Evolutionary conservation across 2,329 filamentous ascomycete species (phyloP), one percentile per base, ranked within the genome.

Genomic region (Hymenoscyphus albidus): DNA sequence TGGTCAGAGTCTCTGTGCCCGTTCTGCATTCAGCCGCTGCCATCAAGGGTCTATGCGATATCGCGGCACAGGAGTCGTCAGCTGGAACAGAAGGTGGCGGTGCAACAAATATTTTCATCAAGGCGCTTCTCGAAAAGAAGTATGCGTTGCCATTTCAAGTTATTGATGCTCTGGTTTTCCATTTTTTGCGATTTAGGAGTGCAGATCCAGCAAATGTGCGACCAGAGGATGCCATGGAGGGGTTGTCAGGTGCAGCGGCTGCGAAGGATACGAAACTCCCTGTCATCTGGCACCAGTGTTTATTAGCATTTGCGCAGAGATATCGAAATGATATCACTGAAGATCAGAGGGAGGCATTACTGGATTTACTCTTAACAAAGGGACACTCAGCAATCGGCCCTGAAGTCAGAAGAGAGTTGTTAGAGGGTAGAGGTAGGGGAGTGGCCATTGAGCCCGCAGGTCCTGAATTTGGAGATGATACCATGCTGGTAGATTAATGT

Each of bases 301-400:
- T 99, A 38, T 80, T 99, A 62, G 90, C 92, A 1, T 99, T 99
- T 78, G 93, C 95, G 32, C 91, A 97, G 79, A 84, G 94, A 64
- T 99, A 98, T 79, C 88, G 93, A 74, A 96, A 97, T 71, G 94
- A 98, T 77, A 94, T 97, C 71, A 97, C 93, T 1, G 93, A 97
- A 76, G 93, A 97, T 71, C 93, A 97, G 80, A 83, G 93, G 71
- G 94, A 99, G 78, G 91, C 93, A 0, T 79, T 99, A 60, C 80
- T 99, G 5, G 95, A 99, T 78, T 78, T 99, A 65, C 80, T 99
- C 18, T 81, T 97, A 55, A 88, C 88, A 3, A 87, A 94, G 67
- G 93, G 93, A 0, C 95, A 99, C 78, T 87, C 88, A 67, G 86
- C 89, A 66, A 97, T 99, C 69, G 93, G 92, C 0, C 93, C 95